Percentiles rank a stretch among this genome's conserved stretches.
Evolutionary conservation across 2,329 filamentous ascomycete genomes (phyloP).

Genomic region (Botryotinia globosa): DNA sequence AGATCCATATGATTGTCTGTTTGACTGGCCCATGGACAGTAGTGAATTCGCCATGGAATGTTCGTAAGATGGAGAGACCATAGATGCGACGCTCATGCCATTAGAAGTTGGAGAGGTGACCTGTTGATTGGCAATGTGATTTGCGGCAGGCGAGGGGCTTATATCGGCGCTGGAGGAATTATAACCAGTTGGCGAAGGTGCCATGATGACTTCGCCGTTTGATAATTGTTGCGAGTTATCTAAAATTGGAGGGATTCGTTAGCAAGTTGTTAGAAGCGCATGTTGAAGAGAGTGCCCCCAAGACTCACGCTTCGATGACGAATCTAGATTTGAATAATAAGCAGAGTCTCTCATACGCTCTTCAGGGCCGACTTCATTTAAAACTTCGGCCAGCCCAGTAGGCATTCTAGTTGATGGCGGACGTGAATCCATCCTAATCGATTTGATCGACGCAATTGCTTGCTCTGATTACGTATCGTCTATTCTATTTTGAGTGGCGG

Average conservation of each 20-base stretch:
- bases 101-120: conserved; percentile 55
- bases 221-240: conserved; percentile 33
- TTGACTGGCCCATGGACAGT: conserved; percentile 25
- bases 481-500: conserved; percentile 8
- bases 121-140: conserved; percentile 46
- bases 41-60: conserved; percentile 27
- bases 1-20: conserved; percentile 27
- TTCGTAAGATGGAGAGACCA: conserved; percentile 58
- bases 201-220: conserved; percentile 24
- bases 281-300: background rate
- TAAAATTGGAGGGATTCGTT: conserved; percentile 1
- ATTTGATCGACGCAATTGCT: conserved; percentile 6
- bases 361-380: conserved; percentile 46
- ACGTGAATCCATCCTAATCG: conserved; percentile 18
- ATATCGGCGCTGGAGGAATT: conserved; percentile 54
- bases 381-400: conserved; percentile 49
- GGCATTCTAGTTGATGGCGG: conserved; percentile 36
- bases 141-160: conserved; percentile 57
- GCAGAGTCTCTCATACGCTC: conserved; percentile 50
- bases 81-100: conserved; percentile 65
- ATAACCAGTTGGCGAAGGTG: conserved; percentile 39
- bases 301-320: conserved; percentile 51
- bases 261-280: background rate
- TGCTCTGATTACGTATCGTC: conserved; percentile 8
- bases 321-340: conserved; percentile 46